Evolutionary conservation across 768 basidiomycete genomes (phyloP), one percentile per base, ranked within the genome.

Genomic region (Lanmaoa rubissima): DNA sequence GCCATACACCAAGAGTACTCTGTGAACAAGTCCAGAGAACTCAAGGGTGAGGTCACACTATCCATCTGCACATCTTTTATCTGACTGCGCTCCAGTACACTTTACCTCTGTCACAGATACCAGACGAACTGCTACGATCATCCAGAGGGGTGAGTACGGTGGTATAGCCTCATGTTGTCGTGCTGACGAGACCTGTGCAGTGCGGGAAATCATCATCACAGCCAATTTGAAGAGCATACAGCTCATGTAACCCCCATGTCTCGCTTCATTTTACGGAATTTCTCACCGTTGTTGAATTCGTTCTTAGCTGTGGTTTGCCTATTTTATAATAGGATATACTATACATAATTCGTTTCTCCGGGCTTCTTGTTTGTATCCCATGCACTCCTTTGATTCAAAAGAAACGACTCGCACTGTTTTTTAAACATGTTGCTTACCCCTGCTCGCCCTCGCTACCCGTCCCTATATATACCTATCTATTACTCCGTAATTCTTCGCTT

Each of bases 21-120:
- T 32, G 84, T 85, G 21, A 90, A 88, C 70, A 88, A 80, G 62
- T 80, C 81, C 41, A 83, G 90, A 32, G 88, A 90, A 58, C 72
- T 89, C 16, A 88, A 85, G 66, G 83, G 90, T 91, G 63, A 55
- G 86, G 72, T 32, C 17, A 45, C 24, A 43, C 35, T 16, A 9
- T 39, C 21, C 35, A n/a, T 43, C 2, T 0, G 12, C 13, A 40
- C 14, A 2, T 24, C 5, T 21, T 16, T 24, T 32, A 28, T 53
- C 63, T 70, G 26, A 73, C 26, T 8, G 14, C 16, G 0, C 21
- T 36, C 39, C 59, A 92, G 90, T 89, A 52, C 90, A 92, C 70
- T 77, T 86, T 54, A 92, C 90, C 11, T 81, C 88, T 51, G 90
- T 92, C 48, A 90, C 86, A n/a, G 89, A 92, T 73, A 90, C 87